Base-by-base conservation (phyloP, 768 basidiomycete genomes). In the Phlegmacium glaucopus region DNA sequence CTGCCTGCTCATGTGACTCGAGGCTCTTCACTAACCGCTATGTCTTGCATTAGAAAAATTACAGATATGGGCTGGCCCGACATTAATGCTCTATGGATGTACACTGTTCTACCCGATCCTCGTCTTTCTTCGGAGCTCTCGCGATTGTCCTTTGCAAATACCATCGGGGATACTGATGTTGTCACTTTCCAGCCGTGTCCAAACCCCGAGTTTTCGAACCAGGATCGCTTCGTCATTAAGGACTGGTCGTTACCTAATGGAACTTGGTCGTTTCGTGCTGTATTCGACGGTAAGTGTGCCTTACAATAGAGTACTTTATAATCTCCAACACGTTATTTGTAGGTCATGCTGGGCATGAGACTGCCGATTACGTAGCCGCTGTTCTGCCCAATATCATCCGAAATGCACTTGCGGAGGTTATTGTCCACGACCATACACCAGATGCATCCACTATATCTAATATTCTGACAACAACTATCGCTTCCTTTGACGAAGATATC, bases 311-410 rank as follows among this genome's bases (percentile, higher is more conserved):
- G 26, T 43, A n/a, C 37, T 6, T 29, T 22, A 15, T n/a, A n/a
- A n/a, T n/a, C 25, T 38, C 28, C 32, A 34, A 34, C 2, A 3
- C 30, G 36, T 25, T 13, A 25, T 50, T 38, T 37, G 29, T 30
- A 74, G 74, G 74, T 16, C 75, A 78, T 52, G 72, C 68, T 2
- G 76, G 76, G 6, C 70, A 72, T 48, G 72, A 77, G 32, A 69
- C 75, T 0, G 77, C 66, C n/a, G 71, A 77, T 40, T 67, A 72
- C 46, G 60, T 67, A 5, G 56, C 65, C 7, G 48, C 57, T 12
- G 52, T 46, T 16, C 53, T 77, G 11, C 72, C 77, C 16, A 18
- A 38, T 11, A 55, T 59, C 7, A 55, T 77, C 34, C 54, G 63
- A 38, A 50, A 50, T 13, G 59, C 61, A 4, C 63, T 72, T 17